A percentile compares a stretch with the other conserved stretches of the same genome.
These are phyloP conservation scores for Rhizophora apiculata DNA, from an alignment of 345 rosid genomes.

Conservation along the genomic window DNA sequence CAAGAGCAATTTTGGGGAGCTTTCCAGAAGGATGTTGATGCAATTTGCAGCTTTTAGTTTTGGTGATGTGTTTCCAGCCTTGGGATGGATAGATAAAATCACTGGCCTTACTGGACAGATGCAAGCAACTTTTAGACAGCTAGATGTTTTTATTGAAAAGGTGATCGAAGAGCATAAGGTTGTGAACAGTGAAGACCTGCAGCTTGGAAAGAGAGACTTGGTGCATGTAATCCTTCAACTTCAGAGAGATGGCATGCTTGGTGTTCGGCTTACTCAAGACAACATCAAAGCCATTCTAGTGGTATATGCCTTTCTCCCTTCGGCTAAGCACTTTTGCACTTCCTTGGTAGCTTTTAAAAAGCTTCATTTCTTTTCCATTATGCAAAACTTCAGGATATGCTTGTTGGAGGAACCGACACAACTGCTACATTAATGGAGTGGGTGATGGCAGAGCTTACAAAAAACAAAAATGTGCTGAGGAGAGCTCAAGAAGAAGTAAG, in stretches of 20 bases:
- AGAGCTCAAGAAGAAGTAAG: constrained; percentile 28
- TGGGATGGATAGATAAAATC: constrained; percentile 22
- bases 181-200: not conserved
- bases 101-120: constrained; percentile 9
- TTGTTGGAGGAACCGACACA: constrained; percentile 30
- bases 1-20: constrained; percentile 10
- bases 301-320: not conserved
- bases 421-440: constrained; percentile 24
- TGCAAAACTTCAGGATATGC: constrained; percentile 26
- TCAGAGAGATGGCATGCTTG: constrained; percentile 3
- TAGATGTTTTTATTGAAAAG: constrained; percentile 15
- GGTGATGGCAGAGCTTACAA: constrained; percentile 26
- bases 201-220: constrained; percentile 7
- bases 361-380: not conserved
- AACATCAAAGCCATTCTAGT: constrained; percentile 18
- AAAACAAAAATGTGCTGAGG: constrained; percentile 6
- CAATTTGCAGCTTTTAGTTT: constrained; percentile 11
- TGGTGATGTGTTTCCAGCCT: constrained; percentile 7
- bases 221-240: constrained; percentile 10
- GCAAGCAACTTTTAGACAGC: not conserved
- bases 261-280: constrained; percentile 7
- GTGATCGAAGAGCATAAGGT: constrained; percentile 21
- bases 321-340: not conserved
- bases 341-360: not conserved
- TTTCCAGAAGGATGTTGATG: not conserved